A percentile compares a stretch with the other conserved stretches of the same genome.
Evolutionary conservation across 768 basidiomycete species (phyloP).

Genomic region (Chiua virens): DNA sequence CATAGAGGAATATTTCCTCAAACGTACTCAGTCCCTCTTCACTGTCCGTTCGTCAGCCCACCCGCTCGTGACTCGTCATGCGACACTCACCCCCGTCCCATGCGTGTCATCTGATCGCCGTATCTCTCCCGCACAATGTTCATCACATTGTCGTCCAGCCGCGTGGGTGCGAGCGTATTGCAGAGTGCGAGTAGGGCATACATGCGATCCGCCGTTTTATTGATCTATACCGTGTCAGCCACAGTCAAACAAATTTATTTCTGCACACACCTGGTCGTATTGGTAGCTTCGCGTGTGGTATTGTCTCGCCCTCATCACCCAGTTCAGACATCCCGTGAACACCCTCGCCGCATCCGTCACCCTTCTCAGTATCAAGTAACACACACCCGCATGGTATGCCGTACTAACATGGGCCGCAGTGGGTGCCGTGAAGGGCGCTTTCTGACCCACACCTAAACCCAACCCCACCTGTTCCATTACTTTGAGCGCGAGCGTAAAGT

Average conservation of each 20-base stretch:
- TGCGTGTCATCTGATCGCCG: constrained; percentile 86
- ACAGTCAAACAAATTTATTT: background rate
- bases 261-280: constrained; percentile 76
- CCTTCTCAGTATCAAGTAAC: constrained; percentile 92
- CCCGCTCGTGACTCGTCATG: background rate
- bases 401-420: constrained; percentile 96
- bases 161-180: constrained; percentile 87
- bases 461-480: constrained; percentile 94
- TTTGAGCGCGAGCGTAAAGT: constrained; percentile 92
- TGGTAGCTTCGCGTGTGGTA: constrained; percentile 97
- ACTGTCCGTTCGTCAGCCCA: constrained; percentile 32
- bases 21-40: constrained; percentile 59
- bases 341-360: constrained; percentile 95
- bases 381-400: constrained; percentile 95
- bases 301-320: constrained; percentile 94
- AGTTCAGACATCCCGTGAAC: constrained; percentile 90
- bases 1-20: constrained; percentile 77
- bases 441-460: constrained; percentile 87
- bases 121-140: constrained; percentile 91
- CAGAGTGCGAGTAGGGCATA: constrained; percentile 94
- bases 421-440: constrained; percentile 90
- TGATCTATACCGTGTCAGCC: constrained; percentile 57
- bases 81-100: constrained; percentile 73
- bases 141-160: constrained; percentile 93
- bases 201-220: constrained; percentile 97